Evolutionary conservation across 129 eudicot species (phyloP), one percentile per base, ranked within the genome.

Genomic region (Flaveria bidentis): DNA sequence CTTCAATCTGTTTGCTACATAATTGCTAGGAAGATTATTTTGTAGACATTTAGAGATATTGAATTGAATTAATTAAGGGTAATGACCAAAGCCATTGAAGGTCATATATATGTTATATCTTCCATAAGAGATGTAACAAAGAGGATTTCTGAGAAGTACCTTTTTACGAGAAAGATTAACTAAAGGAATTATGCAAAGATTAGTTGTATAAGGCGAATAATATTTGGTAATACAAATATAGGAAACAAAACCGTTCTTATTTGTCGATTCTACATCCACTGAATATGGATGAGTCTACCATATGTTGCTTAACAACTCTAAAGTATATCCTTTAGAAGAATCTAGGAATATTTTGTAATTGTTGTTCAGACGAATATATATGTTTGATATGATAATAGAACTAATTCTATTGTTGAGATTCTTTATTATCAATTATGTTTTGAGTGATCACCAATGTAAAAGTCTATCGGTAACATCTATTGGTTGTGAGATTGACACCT

Each of bases 341-440:
- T 44, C 47, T 62, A 62, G 7, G 15, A 49, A 18, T 76, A 47
- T 30, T 17, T 60, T 47, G 20, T 18, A 14, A 45, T 60, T 9
- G 41, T 26, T 46, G 69, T 77, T 8, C 28, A 68, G 45, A 55
- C 75, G 69, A 77, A 77, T 55, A 68, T 55, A 55, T 51, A 51
- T 64, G 17, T 33, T 76, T 67, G 80, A 53, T 53, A 15, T 49
- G 81, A 67, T 67, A 26, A 16, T 58, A 78, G 82, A 60, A 46
- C 76, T 69, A 74, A 60, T 45, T 56, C 60, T 69, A 45, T 56
- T 17, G 6, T 9, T 41, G 14, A 55, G 82, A 69, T 78, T 69
- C 81, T 77, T 5, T 55, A 44, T 55, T 45, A 49, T 49, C 53
- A 49, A 14, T 12, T 45, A 14, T 39, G 36, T 57, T 78, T 39